phyloP scores from a whole-genome alignment of 139 green algal species.

The Chlamydomonas schloesseri region DNA sequence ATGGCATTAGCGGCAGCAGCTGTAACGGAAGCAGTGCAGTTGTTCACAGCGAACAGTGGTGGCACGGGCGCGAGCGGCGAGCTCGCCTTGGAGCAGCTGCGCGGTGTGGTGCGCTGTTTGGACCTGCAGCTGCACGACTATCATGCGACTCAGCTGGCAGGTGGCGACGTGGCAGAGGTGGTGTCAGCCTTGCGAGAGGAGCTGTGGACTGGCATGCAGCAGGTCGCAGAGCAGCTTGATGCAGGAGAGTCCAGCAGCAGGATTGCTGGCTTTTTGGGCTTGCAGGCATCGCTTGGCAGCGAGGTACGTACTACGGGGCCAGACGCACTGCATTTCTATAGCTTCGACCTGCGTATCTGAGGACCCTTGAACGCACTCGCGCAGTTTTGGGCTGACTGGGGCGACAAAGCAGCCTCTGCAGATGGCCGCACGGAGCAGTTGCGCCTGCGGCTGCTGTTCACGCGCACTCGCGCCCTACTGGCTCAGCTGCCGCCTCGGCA shows the following conservation, averaged over 20 bases:
- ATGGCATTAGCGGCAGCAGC: background rate
- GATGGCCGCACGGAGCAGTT: background rate
- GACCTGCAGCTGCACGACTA: background rate
- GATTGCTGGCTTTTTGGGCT: background rate
- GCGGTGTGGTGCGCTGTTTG: background rate
- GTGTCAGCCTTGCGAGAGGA: background rate
- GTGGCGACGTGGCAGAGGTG: background rate
- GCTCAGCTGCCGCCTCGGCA: background rate
- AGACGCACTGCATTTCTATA: no score
- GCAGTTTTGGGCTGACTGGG: constrained; percentile 21
- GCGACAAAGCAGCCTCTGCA: background rate
- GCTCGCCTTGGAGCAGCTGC: background rate
- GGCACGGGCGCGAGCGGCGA: background rate
- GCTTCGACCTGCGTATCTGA: no score
- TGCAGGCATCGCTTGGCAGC: constrained; percentile 14
- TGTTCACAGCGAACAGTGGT: background rate
- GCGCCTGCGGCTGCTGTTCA: background rate
- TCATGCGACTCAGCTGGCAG: background rate
- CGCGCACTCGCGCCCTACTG: background rate
- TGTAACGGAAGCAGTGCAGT: background rate
- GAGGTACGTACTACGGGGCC: background rate
- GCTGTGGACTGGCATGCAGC: constrained; percentile 8
- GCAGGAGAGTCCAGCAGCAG: background rate
- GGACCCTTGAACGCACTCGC: no score
- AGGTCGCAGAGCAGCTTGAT: constrained; percentile 1